phyloP scores from a whole-genome alignment of 768 basidiomycete genomes.

The Pleurotus pulmonarius region DNA sequence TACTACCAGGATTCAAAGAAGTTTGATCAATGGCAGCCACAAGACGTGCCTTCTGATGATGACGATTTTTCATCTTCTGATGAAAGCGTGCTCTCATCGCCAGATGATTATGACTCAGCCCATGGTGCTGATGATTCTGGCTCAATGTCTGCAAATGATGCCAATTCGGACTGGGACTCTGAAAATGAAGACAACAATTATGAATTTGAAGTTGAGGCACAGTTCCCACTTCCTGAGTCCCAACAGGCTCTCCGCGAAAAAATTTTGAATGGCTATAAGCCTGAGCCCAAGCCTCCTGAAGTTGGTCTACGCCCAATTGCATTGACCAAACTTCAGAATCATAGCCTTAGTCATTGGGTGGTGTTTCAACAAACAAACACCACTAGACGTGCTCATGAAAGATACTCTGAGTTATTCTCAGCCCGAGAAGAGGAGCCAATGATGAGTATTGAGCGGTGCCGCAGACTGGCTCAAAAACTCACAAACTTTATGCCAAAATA shows the following conservation, averaged over 20 bases:
- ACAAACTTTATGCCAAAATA: constrained; percentile 15
- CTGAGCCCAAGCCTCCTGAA: neutral
- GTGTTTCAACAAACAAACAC: constrained; percentile 17
- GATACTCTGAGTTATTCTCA: constrained; percentile 14
- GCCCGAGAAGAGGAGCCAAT: constrained; percentile 15
- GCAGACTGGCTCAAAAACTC: constrained; percentile 12
- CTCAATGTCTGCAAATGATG: neutral
- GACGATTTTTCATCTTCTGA: neutral
- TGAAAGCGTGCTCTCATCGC: neutral
- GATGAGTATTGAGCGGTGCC: constrained; percentile 12
- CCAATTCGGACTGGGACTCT: neutral
- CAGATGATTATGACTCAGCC: neutral
- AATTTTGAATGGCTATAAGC: neutral
- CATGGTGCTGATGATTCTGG: neutral
- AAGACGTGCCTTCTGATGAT: neutral
- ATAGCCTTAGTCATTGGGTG: constrained; percentile 16
- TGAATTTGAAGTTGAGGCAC: neutral
- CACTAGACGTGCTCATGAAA: constrained; percentile 19
- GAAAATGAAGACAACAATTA: neutral
- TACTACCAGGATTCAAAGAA: neutral
- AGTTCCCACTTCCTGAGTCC: neutral
- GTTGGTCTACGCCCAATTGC: neutral
- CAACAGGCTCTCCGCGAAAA: constrained; percentile 1
- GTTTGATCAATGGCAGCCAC: neutral
- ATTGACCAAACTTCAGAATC: constrained; percentile 10